Base-by-base conservation (phyloP, 192 early-diverging fungal species). In the Linnemannia elongata region DNA sequence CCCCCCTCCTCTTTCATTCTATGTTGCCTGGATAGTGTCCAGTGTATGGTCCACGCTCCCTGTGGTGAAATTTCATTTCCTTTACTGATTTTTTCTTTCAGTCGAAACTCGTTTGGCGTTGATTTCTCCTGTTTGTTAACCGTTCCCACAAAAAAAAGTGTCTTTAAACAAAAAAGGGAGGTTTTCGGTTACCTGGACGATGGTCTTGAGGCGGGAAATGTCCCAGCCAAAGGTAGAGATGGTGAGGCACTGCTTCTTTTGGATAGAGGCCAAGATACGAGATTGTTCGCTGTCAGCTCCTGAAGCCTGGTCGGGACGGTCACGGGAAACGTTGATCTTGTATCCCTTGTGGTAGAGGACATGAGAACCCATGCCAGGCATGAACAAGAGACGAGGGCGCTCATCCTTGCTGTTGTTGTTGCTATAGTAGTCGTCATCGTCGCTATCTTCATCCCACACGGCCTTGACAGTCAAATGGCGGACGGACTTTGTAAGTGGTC, bases 391-490 rank as follows among this genome's bases (percentile, higher is more conserved):
- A 1, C 72, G 70, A 15, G 85, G 85, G 39, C 85, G 85, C 35
- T 87, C 85, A 24, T 87, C 80, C 20, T 71, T 52, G 30, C 72
- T 79, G 38, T 35, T 80, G 57, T 78, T 66, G 35, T 68, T 77
- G 63, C 22, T 60, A 22, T 87, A 87, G 49, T 78, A 78, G 35
- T 54, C 66, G 39, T 78, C 57, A 17, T 78, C 42, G 8, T 87
- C 80, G 0, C 78, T 72, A 4, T 81, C 72, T 6, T 78, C 79
- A 54, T 73, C 69, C 85, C 85, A 87, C 8, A 78, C 44, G 27
- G 85, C 85, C 76, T 87, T 87, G 57, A 87, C 85, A 6, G 85
- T 87, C 76, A 87, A 78, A 42, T 87, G 85, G 38, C 85, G 85
- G 22, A 87, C 85, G 35, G 85, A 87, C 57, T 81, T 87, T 74